Evolutionary conservation across 148 eudicot genomes (phyloP), one percentile per base, ranked within the genome.

Genomic region (Chenopodium berlandieri): DNA sequence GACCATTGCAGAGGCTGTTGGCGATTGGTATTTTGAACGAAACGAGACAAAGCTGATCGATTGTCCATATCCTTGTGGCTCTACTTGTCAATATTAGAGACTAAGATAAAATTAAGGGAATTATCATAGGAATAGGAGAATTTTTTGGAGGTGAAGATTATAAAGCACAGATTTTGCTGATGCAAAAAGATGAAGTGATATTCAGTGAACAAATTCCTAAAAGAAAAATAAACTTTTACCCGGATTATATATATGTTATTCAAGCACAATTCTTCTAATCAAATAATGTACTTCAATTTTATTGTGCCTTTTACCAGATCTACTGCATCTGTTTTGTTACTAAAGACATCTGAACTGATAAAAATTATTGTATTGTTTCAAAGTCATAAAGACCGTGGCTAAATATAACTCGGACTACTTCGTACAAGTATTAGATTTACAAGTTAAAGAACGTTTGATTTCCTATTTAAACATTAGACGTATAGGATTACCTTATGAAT

Each of bases 1-100:
- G 98, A 90, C 94, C 37, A 91, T 94, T 80, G 88, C 98, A 80
- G 91, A 93, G 78, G 92, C 98, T 65, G 97, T 94, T 66, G 97
- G 98, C 5, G 90, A 94, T 52, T 94, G 98, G 98, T 94, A 94
- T 80, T 94, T 93, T 31, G 88, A 86, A 17, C 88, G 98, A 87
- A 85, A 66, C 20, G 75, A 46, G 66, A 84, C 90, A 71, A 93
- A 88, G 90, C 76, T 86, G 78, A 85, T 95, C 22, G 98, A 91
- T 31, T 84, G 90, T 64, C 84, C 91, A 76, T 95, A 93, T 77
- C 98, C 98, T 37, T 90, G 96, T 78, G 90, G 92, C 84, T 83
- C 80, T 19, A 83, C 90, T 71, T 95, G 98, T 84, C 93, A 90
- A 85, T 88, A 62, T 79, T 81, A 48, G 83, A 73, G 83, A 73